Conservation (phyloP, 1,139 yeast genomes). For the Nakaseomyces kungkrabaensis region DNA sequence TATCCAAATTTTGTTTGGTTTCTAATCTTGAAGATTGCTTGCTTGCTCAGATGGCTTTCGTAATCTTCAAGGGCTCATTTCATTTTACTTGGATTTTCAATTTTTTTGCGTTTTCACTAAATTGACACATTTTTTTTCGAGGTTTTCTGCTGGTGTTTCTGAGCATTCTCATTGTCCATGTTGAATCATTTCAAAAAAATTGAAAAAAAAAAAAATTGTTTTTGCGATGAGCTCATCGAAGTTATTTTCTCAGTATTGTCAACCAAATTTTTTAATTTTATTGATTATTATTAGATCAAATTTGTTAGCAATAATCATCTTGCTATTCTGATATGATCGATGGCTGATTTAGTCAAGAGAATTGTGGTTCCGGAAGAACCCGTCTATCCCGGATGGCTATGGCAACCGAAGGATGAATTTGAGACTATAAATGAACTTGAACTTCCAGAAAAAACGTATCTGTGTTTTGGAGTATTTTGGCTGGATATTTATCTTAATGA, state of each 20-base stretch:
- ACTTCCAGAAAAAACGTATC: conserved; percentile 14
- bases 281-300: no score
- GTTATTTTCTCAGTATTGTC: neutral
- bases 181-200: neutral
- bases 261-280: no score
- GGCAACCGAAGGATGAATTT: conserved; percentile 21
- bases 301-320: no score
- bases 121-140: no score
- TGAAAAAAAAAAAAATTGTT: neutral
- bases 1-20: no score
- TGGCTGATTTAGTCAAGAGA: neutral
- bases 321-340: neutral
- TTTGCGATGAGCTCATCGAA: neutral
- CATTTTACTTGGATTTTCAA: neutral
- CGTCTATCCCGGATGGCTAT: conserved; percentile 13
- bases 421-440: conserved; percentile 13
- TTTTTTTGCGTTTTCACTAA: no score
- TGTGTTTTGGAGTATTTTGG: conserved; percentile 22
- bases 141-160: neutral
- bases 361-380: neutral
- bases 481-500: conserved; percentile 14
- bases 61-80: neutral
- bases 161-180: neutral
- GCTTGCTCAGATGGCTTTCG: no score
- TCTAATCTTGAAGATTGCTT: conserved; percentile 6